Evolutionary conservation across 441 rosid species (phyloP), one percentile per base, ranked within the genome.

Genomic region (Gossypium schwendimanii): DNA sequence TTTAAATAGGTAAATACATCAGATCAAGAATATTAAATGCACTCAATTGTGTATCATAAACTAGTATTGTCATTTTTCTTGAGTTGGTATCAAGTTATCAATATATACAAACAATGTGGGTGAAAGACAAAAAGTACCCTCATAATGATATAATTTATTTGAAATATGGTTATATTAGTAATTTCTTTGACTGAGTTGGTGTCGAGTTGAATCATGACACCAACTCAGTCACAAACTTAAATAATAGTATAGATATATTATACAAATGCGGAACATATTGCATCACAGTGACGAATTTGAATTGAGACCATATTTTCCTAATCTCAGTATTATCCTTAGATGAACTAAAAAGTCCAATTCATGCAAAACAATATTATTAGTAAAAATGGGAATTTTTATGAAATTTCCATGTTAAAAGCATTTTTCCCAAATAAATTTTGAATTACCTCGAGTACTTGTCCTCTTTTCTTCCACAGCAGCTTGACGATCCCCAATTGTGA

Each of bases 391-490:
- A 57, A n/a, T 57, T 39, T 18, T 41, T 1, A 20, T 39, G 61
- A 50, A 54, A 65, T 23, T 9, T 41, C 17, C 39, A 63, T 21
- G n/a, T 12, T 15, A 70, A 73, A 53, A 53, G 39, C n/a, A 17
- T 54, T 14, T 69, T 69, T 77, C 72, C 63, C 23, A 58, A 69
- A 21, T 45, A 41, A 73, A 52, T 23, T 47, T 70, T 41, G 66
- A 68, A 58, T 78, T 80, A 87, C 96, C 97, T 84, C 90, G 88
- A 76, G 83, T 83, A 60, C 85, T 91, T 45, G 97, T 82, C 84
- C 90, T 90, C 88, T 93, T 93, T 81, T 88, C 96, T 81, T 93
- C 97, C 15, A 93, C 76, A 47, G 76, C 83, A 64, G 93, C 96
- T 76, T 67, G 84, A 8, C 74, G 84, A 81, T 88, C 94, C 79